Evolutionary conservation across 495 filamentous ascomycete species (phyloP).

Genomic region (Penicillium tannophilum): DNA sequence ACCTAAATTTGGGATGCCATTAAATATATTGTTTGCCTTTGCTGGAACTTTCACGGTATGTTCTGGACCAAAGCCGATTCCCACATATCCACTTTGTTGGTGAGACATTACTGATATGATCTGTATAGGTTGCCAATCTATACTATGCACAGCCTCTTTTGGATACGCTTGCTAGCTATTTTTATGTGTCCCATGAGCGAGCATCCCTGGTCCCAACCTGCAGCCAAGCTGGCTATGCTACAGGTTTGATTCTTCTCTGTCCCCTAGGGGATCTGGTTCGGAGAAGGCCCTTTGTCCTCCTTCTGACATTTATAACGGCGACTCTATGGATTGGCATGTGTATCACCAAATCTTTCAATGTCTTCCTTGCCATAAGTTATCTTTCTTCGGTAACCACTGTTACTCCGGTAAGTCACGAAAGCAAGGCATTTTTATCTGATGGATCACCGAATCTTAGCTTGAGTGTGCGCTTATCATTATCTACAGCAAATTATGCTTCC

Average conservation of each 20-base stretch:
- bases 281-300: constrained; percentile 69
- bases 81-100: background rate
- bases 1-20: constrained; percentile 56
- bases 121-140: constrained; percentile 58
- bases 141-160: constrained; percentile 75
- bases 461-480: background rate
- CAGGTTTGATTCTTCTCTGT: constrained; percentile 73
- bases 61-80: background rate
- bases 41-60: constrained; percentile 37
- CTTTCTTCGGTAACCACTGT: constrained; percentile 75
- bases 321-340: constrained; percentile 70
- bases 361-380: constrained; percentile 70
- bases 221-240: constrained; percentile 80
- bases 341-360: constrained; percentile 62
- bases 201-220: constrained; percentile 70
- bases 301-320: constrained; percentile 66
- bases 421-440: background rate
- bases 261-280: constrained; percentile 76
- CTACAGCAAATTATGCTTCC: constrained; percentile 76
- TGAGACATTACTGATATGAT: background rate
- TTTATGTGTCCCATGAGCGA: constrained; percentile 58
- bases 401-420: constrained; percentile 54
- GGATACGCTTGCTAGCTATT: constrained; percentile 62
- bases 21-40: constrained; percentile 66
- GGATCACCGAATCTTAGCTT: background rate